Evolutionary conservation across 2,329 filamentous ascomycete species (phyloP), one percentile per base, ranked within the genome.

Genomic region (Aspergillus sojae): DNA sequence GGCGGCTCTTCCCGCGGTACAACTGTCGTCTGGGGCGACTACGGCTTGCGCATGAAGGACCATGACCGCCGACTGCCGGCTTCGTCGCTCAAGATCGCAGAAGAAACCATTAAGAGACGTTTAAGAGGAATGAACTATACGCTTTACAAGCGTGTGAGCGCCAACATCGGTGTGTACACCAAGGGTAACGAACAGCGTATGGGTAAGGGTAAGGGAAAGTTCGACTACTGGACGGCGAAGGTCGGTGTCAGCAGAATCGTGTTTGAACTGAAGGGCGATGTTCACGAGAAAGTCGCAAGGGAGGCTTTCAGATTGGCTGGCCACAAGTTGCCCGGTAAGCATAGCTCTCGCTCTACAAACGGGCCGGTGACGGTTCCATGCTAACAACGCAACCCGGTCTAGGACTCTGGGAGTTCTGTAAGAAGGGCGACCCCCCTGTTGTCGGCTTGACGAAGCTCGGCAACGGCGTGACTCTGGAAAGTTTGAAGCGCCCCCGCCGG

Each of bases 131-230:
- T 96, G 85, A 93, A 93, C 74, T 99, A 96, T 79, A 89, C 93
- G 61, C 79, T 99, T 54, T 99, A 96, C 82, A 96, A 93, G 82
- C 88, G 95, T 66, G 90, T 98, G 58, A 89, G 88, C 72, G 95
- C 94, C 68, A 97, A 96, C 75, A 91, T 98, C 69, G 95, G 94
- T 75, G 96, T 99, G 26, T 99, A 95, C 79, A 90, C 93, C 62
- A 95, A 91, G 78, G 95, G 95, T 62, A 99, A 98, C 74, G 95
- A 99, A 82, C 91, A 93, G 78, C 91, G 95, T 86, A 99, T 99
- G 96, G 95, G 95, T 78, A 99, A 98, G 81, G 95, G 95, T 81
- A 99, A 99, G 79, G 95, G 95, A 71, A 91, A 90, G 66, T 98
- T 99, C 76, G 95, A 99, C 77, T 92, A 96, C 76, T 99, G 95